Percentiles rank a stretch among this genome's conserved stretches.
Evolutionary conservation across 2,329 filamentous ascomycete genomes (phyloP).

Genomic region (Aspergillus melleus): DNA sequence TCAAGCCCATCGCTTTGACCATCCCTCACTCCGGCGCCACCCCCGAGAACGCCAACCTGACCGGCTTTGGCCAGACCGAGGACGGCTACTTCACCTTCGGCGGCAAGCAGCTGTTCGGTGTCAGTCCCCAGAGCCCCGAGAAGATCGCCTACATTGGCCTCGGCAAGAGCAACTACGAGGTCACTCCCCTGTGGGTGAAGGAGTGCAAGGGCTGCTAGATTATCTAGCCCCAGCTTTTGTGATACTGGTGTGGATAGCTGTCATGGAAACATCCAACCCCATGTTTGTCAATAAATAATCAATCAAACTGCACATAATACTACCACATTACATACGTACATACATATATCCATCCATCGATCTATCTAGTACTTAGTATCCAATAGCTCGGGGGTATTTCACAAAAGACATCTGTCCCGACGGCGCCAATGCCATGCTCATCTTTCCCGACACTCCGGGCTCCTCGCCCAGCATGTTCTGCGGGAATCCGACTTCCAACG

Average conservation of each 20-base stretch:
- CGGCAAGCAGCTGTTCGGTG: conserved; percentile 1
- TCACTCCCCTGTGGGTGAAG: conserved; percentile 6
- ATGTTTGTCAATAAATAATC: neutral
- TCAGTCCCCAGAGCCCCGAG: neutral
- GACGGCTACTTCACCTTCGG: conserved; percentile 8
- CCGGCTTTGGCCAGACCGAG: conserved; percentile 2
- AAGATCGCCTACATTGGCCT: neutral
- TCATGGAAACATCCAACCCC: neutral
- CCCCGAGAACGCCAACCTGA: neutral
- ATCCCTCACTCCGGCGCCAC: conserved; percentile 3
- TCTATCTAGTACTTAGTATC: conserved; percentile 1
- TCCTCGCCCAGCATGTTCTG: conserved; percentile 52
- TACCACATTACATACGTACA: neutral
- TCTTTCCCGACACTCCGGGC: conserved; percentile 17
- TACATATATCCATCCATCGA: neutral
- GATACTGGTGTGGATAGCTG: neutral
- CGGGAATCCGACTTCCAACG: conserved; percentile 68
- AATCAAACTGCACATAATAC: neutral
- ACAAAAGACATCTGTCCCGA: conserved; percentile 8
- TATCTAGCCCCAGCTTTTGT: neutral
- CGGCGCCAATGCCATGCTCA: conserved; percentile 4
- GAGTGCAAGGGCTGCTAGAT: conserved; percentile 5
- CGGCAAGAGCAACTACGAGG: neutral
- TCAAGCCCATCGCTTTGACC: conserved; percentile 6
- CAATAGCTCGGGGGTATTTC: conserved; percentile 6